Evolutionary conservation across 495 filamentous ascomycete species (phyloP), one percentile per base, ranked within the genome.

Genomic region (Hypoxylon fuscum): DNA sequence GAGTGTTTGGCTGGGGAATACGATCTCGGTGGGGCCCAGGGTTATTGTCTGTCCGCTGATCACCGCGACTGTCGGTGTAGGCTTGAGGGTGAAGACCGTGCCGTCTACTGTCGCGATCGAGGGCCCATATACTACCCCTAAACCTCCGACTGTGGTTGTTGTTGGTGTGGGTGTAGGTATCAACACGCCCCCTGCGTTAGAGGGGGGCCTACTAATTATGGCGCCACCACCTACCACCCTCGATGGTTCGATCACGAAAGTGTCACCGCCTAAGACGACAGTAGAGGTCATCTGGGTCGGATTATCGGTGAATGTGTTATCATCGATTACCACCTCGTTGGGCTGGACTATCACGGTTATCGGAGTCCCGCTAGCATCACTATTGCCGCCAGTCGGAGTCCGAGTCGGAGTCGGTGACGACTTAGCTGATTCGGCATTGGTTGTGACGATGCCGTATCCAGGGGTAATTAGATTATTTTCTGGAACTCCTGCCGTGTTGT

Each of bases 11-110:
- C 54, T 67, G 20, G 59, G 61, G 43, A 71, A 70, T 3, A 66
- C 10, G 41, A 84, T 71, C 42, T 73, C 77, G n/a, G 54, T 57
- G 2, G 83, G 71, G 2, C 78, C 78, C 27, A 87, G 63, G 18
- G 75, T 76, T 41, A 87, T 70, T 10, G 74, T 80, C 37, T 83
- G 75, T 5, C 77, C 81, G 51, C 64, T 65, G 0, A 79, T 49
- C 6, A 75, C 66, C 9, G 68, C 71, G 3, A 74, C 70, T 21
- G 70, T 76, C 14, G 72, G 54, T 12, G 67, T 59, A 3, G 68
- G 70, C 15, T 58, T 55, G 45, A 83, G 68, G 0, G 72, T 71
- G 62, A 80, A 81, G 3, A 81, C 76, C 21, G 75, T 74, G 18
- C 75, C 77, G 49, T 72, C 77, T 44, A 87, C 74, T 2, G 83